These are phyloP conservation scores for Claviceps spartinae DNA, from an alignment of 2,329 filamentous ascomycete species.

Conservation along the genomic window DNA sequence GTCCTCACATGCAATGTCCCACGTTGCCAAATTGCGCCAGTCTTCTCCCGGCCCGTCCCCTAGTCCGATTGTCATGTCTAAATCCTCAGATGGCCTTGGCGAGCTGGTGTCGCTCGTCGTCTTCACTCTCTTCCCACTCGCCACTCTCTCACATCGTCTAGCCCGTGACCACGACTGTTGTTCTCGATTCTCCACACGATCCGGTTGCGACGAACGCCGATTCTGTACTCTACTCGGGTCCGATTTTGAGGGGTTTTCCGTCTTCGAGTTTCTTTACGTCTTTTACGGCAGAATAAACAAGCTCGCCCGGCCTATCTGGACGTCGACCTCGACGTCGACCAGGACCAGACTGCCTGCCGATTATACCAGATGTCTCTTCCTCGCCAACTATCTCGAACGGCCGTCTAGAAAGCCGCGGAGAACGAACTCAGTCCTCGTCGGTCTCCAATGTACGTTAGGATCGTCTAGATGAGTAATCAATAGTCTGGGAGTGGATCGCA, in stretches of 20 bases:
- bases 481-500: not conserved
- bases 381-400: not conserved
- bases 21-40: too few relatives aligned
- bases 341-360: not conserved
- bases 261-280: not conserved
- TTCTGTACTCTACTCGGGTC: not conserved
- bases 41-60: too few relatives aligned
- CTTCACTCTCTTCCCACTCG: not conserved
- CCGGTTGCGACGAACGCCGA: not conserved
- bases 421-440: not conserved
- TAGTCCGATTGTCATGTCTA: not conserved
- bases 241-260: not conserved
- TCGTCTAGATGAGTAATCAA: not conserved
- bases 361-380: not conserved
- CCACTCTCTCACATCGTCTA: not conserved
- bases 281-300: not conserved
- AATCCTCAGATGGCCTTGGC: not conserved
- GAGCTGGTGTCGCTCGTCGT: not conserved
- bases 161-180: not conserved
- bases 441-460: slow-evolving; percentile 3
- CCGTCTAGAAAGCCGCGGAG: not conserved
- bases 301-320: not conserved
- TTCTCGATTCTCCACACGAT: not conserved
- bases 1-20: too few relatives aligned
- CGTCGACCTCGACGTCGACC: not conserved